Base-by-base conservation (phyloP, 345 rosid genomes). In the Citrus unshiu region DNA sequence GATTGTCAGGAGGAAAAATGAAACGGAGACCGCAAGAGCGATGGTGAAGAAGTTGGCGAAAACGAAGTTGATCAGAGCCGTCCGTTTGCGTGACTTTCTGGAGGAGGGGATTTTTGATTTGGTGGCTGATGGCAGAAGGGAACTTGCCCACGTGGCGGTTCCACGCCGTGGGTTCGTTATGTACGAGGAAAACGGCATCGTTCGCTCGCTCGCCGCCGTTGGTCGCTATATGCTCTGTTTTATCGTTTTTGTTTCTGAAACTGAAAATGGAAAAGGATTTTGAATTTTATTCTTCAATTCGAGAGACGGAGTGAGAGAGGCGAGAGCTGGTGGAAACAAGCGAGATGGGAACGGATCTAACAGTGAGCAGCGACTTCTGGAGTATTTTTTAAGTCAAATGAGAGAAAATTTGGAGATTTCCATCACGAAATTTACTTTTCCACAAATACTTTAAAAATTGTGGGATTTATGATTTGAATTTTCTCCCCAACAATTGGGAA, bases 101-200 rank as follows among this genome's bases (percentile, higher is more conserved):
- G 88, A 80, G 14, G 88, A 80, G 16, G 90, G 75, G 59, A 76
- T 84, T 80, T 92, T 95, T 2, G 97, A 86, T 81, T 92, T 85
- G 59, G 87, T 24, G 6, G 90, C 22, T 25, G 88, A 76, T 1
- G 91, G 93, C 46, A 93, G 92, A 34, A 85, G 82, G 0, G 93
- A 82, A 54, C 80, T 83, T 5, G 88, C 86, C 93, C 94, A 87
- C 22, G 39, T 29, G 40, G 77, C 27, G 69, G 88, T 87, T 76
- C 89, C 87, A 66, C 98, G 95, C 83, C 95, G 93, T 60, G 80
- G 70, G 85, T 84, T 88, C 83, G 93, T 71, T 57, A 91, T 77
- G 81, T 90, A 88, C 62, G 94, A 89, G 84, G 95, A 92, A 81
- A 92, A 72, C 67, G 97, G 93, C 98, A 93, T 95, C 60, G 21